Conservation (phyloP, 768 basidiomycete species). For the Kwoniella pini region DNA sequence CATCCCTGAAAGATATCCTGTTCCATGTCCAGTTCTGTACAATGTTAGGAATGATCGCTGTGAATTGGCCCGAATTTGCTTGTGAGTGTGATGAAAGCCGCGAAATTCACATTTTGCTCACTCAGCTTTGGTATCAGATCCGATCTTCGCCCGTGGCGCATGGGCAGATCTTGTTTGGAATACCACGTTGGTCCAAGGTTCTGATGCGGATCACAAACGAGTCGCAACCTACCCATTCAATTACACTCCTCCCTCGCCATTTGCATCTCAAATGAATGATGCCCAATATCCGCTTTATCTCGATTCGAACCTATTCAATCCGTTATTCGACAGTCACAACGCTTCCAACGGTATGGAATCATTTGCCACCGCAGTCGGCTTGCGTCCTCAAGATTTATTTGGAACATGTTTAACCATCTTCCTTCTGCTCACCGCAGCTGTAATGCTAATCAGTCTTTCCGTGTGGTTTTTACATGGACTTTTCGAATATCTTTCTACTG, state of each 20-base stretch:
- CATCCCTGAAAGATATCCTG: slow-evolving; percentile 85
- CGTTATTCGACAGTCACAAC: slow-evolving; percentile 68
- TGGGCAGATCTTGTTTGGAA: slow-evolving; percentile 74
- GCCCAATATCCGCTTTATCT: slow-evolving; percentile 74
- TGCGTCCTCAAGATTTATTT: slow-evolving; percentile 79
- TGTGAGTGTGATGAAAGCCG: slow-evolving; percentile 63
- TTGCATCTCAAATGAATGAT: slow-evolving; percentile 72
- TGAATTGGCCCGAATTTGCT: slow-evolving; percentile 88
- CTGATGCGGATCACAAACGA: slow-evolving; percentile 60
- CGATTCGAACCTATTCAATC: slow-evolving; percentile 66
- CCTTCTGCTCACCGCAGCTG: slow-evolving; percentile 71
- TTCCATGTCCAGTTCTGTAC: slow-evolving; percentile 80
- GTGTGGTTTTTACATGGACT: slow-evolving; percentile 71
- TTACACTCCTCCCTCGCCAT: slow-evolving; percentile 69
- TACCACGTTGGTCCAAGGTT: slow-evolving; percentile 65
- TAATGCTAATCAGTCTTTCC: slow-evolving; percentile 68
- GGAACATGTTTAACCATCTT: slow-evolving; percentile 79
- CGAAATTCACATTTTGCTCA: neutral
- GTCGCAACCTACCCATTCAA: slow-evolving; percentile 63
- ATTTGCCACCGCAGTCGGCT: slow-evolving; percentile 80
- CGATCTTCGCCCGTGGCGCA: slow-evolving; percentile 80
- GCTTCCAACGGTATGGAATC: slow-evolving; percentile 69
- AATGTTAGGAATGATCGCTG: slow-evolving; percentile 85
- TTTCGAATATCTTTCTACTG: slow-evolving; percentile 28
- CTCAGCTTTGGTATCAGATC: slow-evolving; percentile 62